phyloP scores from a whole-genome alignment of 768 basidiomycete species.

The Boletus vinaceobasis region DNA sequence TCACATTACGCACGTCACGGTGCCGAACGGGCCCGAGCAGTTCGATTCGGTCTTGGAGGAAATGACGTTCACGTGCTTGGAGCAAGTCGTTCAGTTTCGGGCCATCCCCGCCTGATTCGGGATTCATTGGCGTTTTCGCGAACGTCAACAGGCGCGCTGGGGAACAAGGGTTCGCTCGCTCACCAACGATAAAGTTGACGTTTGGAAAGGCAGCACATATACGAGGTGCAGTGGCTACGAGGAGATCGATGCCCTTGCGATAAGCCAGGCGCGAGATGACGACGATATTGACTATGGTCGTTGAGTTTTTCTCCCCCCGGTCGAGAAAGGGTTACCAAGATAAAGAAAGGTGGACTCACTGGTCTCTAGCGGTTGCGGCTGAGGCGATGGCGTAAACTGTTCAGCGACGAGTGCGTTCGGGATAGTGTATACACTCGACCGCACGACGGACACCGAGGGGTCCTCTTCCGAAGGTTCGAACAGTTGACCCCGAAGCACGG shows the following conservation, averaged over 20 bases:
- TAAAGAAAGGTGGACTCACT: conserved; percentile 38
- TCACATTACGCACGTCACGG: conserved; percentile 76
- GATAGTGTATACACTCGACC: conserved; percentile 79
- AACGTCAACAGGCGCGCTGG: not conserved
- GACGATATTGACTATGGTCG: conserved; percentile 76
- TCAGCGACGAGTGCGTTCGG: conserved; percentile 89
- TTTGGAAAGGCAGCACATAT: conserved; percentile 85
- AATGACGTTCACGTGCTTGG: conserved; percentile 91
- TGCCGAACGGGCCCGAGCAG: conserved; percentile 80
- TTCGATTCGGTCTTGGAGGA: conserved; percentile 88
- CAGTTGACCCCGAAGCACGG: conserved; percentile 80
- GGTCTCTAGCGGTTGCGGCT: conserved; percentile 43
- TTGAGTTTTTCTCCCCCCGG: not conserved
- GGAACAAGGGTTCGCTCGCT: not conserved
- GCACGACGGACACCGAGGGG: conserved; percentile 43
- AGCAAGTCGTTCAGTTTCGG: conserved; percentile 93
- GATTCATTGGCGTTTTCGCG: not conserved
- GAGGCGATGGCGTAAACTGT: conserved; percentile 69
- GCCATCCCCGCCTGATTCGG: conserved; percentile 78
- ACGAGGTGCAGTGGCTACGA: conserved; percentile 87
- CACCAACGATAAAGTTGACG: conserved; percentile 86
- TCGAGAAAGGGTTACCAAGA: not conserved
- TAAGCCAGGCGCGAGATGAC: conserved; percentile 89
- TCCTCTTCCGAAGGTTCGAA: conserved; percentile 50
- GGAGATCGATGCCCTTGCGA: conserved; percentile 93